Evolutionary conservation across 2,329 filamentous ascomycete genomes (phyloP).

Genomic region (Acrocalymma vagum): DNA sequence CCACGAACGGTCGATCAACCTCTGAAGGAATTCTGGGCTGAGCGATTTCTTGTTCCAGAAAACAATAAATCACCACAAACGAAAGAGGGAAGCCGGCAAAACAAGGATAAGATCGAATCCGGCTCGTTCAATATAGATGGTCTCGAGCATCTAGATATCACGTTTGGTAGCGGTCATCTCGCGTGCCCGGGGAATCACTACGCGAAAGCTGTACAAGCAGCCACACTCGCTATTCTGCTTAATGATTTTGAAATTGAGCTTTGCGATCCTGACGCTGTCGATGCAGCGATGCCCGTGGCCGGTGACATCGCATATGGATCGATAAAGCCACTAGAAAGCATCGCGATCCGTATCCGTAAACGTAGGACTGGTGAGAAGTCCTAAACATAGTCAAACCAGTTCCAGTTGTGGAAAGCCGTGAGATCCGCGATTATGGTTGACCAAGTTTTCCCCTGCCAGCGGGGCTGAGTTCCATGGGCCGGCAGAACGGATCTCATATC

Average conservation of each 20-base stretch:
- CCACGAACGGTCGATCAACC: conserved; percentile 22
- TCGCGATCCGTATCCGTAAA: conserved; percentile 36
- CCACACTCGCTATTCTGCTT: conserved; percentile 31
- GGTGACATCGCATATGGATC: conserved; percentile 27
- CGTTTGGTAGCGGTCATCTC: conserved; percentile 10
- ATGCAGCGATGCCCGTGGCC: conserved; percentile 23
- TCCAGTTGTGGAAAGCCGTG: not conserved
- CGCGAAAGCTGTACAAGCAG: conserved; percentile 24
- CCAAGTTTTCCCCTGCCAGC: conserved; percentile 6
- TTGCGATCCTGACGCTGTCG: conserved; percentile 28
- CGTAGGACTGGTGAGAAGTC: conserved; percentile 11
- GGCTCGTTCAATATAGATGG: conserved; percentile 24
- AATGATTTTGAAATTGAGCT: conserved; percentile 36
- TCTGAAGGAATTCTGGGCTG: conserved; percentile 37
- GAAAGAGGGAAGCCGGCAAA: conserved; percentile 3
- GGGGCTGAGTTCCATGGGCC: conserved; percentile 2
- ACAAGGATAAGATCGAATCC: conserved; percentile 1
- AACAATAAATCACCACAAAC: conserved; percentile 4
- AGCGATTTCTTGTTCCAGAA: conserved; percentile 28
- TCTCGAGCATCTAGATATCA: conserved; percentile 19
- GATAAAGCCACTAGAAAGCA: conserved; percentile 25
- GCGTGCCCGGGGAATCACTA: conserved; percentile 22
- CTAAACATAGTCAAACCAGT: not conserved
- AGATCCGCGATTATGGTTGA: too few species aligned
- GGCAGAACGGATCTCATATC: conserved; percentile 13